A percentile compares a stretch with the other conserved stretches of the same genome.
Evolutionary conservation across 2,329 filamentous ascomycete genomes (phyloP).

Genomic region (Arthrocladium fulminans): DNA sequence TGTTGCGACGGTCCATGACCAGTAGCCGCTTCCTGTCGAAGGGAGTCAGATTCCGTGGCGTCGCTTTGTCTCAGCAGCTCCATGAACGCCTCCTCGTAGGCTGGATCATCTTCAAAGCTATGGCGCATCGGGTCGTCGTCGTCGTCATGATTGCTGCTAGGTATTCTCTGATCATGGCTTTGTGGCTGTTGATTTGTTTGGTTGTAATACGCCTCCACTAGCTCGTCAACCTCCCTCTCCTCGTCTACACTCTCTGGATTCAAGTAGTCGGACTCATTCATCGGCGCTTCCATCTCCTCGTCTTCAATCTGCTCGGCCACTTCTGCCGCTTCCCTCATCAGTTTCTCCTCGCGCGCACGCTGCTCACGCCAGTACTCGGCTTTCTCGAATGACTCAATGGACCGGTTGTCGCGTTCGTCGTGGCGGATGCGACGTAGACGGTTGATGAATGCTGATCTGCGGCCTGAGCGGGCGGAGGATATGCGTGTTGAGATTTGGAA

Average conservation of each 20-base stretch:
- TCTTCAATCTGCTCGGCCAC: neutral
- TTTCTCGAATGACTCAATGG: slow-evolving; percentile 35
- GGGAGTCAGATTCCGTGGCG: too few species aligned
- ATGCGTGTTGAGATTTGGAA: slow-evolving; percentile 11
- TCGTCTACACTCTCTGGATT: slow-evolving; percentile 11
- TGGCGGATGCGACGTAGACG: slow-evolving; percentile 32
- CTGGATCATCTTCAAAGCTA: slow-evolving; percentile 27
- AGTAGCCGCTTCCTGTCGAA: too few species aligned
- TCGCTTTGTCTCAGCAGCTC: slow-evolving; percentile 54
- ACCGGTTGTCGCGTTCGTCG: slow-evolving; percentile 30
- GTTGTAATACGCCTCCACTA: slow-evolving; percentile 6
- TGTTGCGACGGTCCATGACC: too few species aligned
- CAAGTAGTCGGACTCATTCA: slow-evolving; percentile 11
- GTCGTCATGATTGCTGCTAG: neutral
- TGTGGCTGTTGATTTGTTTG: slow-evolving; percentile 14
- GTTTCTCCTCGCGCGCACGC: slow-evolving; percentile 31
- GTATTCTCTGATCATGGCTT: slow-evolving; percentile 10
- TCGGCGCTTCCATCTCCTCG: slow-evolving; percentile 11
- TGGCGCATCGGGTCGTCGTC: slow-evolving; percentile 6
- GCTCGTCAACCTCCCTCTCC: slow-evolving; percentile 22
- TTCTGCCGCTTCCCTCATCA: slow-evolving; percentile 9
- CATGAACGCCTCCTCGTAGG: slow-evolving; percentile 56
- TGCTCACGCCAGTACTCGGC: slow-evolving; percentile 34
- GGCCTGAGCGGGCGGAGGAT: slow-evolving; percentile 20
- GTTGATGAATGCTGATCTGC: slow-evolving; percentile 35